phyloP scores from a whole-genome alignment of 2,329 filamentous ascomycete species.

The Clathrospora elynae region DNA sequence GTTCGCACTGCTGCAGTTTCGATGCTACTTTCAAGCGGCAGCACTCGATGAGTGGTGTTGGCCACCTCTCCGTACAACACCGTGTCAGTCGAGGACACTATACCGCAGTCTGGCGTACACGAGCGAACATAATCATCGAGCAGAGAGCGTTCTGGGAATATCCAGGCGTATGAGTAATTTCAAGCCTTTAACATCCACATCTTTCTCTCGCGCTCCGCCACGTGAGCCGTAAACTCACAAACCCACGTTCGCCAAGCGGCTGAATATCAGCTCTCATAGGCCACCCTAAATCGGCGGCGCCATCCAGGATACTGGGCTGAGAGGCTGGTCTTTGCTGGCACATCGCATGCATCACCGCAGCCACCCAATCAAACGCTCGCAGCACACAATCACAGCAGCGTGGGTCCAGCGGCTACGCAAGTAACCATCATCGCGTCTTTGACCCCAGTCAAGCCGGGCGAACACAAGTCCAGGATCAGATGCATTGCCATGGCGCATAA shows the following conservation, averaged over 20 bases:
- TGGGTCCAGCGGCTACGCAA: constrained; percentile 35
- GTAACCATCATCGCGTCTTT: constrained; percentile 13
- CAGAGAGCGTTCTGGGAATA: constrained; percentile 18
- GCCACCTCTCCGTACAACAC: background rate
- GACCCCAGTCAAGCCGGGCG: constrained; percentile 15
- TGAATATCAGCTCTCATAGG: constrained; percentile 23
- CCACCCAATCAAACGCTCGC: constrained; percentile 22
- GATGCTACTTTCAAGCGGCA: background rate
- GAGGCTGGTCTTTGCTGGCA: constrained; percentile 20
- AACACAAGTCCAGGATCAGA: constrained; percentile 2
- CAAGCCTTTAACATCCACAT: constrained; percentile 10
- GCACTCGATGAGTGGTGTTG: background rate
- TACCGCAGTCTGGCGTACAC: too few relatives aligned
- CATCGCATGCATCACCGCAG: constrained; percentile 28
- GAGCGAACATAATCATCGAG: too few relatives aligned
- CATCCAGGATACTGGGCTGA: constrained; percentile 25
- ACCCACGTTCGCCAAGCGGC: constrained; percentile 21
- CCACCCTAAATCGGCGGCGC: constrained; percentile 15
- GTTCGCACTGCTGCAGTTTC: constrained; percentile 7
- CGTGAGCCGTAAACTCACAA: constrained; percentile 24
- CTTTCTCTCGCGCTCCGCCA: constrained; percentile 18
- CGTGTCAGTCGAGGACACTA: too few relatives aligned
- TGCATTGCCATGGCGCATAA: constrained; percentile 38
- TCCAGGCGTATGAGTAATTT: background rate
- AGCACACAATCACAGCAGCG: constrained; percentile 8